A percentile compares a stretch with the other conserved stretches of the same genome.
phyloP scores from a whole-genome alignment of 164 flowering plant species.

The Aristolochia contorta region DNA sequence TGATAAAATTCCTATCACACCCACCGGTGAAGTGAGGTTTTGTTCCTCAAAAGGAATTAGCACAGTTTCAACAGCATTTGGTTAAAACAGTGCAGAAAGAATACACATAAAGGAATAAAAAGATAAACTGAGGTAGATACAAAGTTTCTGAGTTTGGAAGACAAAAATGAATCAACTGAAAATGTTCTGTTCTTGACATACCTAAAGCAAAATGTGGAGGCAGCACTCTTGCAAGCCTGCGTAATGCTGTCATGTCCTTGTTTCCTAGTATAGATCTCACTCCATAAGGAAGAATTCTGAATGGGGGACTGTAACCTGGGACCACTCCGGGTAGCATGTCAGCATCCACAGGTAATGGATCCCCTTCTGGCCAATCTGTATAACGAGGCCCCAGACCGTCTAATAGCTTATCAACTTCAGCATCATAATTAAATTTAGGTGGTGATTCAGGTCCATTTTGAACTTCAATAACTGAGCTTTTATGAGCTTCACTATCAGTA shows the following conservation, averaged over 20 bases:
- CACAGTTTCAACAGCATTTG: neutral
- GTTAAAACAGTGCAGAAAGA: neutral
- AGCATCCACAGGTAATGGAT: constrained; percentile 93
- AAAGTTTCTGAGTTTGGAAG: neutral
- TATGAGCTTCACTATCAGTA: constrained; percentile 13
- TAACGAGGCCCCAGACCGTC: constrained; percentile 82
- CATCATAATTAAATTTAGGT: constrained; percentile 55
- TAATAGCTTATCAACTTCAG: constrained; percentile 71
- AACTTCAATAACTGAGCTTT: constrained; percentile 16
- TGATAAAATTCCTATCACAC: neutral
- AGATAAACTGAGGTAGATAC: neutral
- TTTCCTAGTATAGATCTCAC: constrained; percentile 46
- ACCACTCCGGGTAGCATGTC: constrained; percentile 73
- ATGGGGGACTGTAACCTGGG: constrained; percentile 72
- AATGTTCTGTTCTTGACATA: constrained; percentile 11
- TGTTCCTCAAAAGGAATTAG: neutral
- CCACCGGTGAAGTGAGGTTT: no score
- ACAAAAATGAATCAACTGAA: no score
- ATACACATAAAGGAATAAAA: neutral
- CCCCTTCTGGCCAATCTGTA: constrained; percentile 74
- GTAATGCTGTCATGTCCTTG: constrained; percentile 57
- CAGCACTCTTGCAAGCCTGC: constrained; percentile 68
- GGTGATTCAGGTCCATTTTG: constrained; percentile 16
- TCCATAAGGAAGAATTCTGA: constrained; percentile 86
- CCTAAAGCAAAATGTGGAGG: constrained; percentile 99